Evolutionary conservation across 345 rosid species (phyloP).

Genomic region (Theobroma cacao): DNA sequence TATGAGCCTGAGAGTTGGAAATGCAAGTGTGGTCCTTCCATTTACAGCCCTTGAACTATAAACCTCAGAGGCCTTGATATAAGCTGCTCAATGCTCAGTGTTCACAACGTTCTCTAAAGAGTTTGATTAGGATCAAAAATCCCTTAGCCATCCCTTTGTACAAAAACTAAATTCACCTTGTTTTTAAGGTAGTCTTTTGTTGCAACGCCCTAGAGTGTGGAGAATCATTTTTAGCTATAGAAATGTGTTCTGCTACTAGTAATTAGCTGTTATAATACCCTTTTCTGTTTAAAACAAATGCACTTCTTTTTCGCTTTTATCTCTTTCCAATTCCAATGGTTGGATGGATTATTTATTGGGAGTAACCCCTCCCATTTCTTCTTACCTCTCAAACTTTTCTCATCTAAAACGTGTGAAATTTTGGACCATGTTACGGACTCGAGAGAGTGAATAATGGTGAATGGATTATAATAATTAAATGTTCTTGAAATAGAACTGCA

Average conservation of each 20-base stretch:
- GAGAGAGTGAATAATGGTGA: background rate
- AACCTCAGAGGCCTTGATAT: background rate
- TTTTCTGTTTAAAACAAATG: background rate
- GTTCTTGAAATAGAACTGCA: no score
- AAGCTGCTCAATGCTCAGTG: background rate
- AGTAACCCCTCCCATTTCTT: no score
- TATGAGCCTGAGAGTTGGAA: conserved; percentile 89
- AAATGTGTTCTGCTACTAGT: background rate
- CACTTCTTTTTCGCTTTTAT: no score
- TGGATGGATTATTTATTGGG: no score
- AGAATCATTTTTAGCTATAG: background rate
- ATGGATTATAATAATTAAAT: background rate
- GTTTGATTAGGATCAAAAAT: background rate
- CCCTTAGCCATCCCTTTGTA: background rate
- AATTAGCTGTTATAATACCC: background rate
- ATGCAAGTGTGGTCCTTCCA: conserved; percentile 74
- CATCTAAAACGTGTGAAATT: background rate
- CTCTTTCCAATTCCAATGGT: no score
- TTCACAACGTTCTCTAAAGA: background rate
- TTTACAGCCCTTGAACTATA: conserved; percentile 47
- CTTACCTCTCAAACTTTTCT: no score
- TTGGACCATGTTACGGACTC: no score
- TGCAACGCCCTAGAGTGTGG: background rate
- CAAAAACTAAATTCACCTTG: background rate
- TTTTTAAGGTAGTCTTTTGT: background rate